phyloP scores from a whole-genome alignment of 192 early-diverging fungal genomes.

The Phycomyces nitens region DNA sequence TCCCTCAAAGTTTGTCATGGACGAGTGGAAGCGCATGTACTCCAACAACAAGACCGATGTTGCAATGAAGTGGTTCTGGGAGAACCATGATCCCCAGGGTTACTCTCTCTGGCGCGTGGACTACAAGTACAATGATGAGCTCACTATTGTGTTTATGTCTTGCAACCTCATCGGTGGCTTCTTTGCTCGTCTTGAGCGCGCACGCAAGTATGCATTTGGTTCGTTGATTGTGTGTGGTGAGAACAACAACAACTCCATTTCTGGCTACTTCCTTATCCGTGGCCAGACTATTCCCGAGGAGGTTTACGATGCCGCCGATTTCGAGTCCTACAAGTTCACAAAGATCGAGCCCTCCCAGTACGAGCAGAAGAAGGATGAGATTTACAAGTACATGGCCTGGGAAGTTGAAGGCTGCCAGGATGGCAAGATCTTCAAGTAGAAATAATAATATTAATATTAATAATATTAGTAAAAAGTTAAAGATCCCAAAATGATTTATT shows the following conservation, averaged over 20 bases:
- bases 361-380: conserved; percentile 56
- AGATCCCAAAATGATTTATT: too few species aligned
- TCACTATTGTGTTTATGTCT: conserved; percentile 86
- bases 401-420: conserved; percentile 72
- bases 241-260: conserved; percentile 85
- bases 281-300: conserved; percentile 79
- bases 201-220: conserved; percentile 95
- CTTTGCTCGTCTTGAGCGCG: conserved; percentile 86
- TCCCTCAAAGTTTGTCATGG: conserved; percentile 74
- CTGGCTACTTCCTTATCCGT: conserved; percentile 93
- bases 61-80: conserved; percentile 93
- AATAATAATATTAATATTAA: background rate
- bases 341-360: conserved; percentile 60
- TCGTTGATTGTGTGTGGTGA: conserved; percentile 76
- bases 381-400: conserved; percentile 75
- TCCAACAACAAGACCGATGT: conserved; percentile 92
- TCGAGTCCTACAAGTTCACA: conserved; percentile 80
- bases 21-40: conserved; percentile 97
- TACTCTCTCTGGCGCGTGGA: conserved; percentile 90
- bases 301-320: conserved; percentile 78
- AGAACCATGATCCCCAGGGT: conserved; percentile 81
- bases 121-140: conserved; percentile 96
- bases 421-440: conserved; percentile 86
- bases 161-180: conserved; percentile 93
- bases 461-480: too few species aligned